These are phyloP conservation scores for Irpex lacteus DNA, from an alignment of 1,284 basidiomycete genomes.

Conservation along the genomic window DNA sequence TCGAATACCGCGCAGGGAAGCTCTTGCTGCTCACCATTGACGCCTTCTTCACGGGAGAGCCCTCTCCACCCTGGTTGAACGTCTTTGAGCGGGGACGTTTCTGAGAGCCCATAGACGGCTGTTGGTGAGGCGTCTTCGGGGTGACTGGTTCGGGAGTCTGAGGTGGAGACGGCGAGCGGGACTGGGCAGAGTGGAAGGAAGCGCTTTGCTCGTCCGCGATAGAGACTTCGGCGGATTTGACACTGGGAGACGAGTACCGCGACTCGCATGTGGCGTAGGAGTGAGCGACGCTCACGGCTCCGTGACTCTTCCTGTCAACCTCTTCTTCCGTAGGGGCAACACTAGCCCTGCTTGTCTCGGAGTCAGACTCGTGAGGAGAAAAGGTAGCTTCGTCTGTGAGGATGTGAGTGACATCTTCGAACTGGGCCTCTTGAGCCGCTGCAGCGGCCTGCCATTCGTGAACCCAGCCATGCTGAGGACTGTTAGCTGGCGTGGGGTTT, in stretches of 20 bases:
- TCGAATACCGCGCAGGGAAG: conserved; percentile 12
- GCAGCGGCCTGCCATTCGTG: conserved; percentile 1
- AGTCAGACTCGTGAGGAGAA: conserved; percentile 7
- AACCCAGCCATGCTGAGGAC: conserved; percentile 6
- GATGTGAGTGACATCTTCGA: conserved; percentile 28
- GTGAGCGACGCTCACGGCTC: conserved; percentile 25
- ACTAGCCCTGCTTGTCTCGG: background rate
- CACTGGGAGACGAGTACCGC: conserved; percentile 26
- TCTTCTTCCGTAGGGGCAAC: background rate
- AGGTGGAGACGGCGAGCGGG: conserved; percentile 19
- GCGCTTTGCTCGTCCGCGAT: conserved; percentile 3
- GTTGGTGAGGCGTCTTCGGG: conserved; percentile 15
- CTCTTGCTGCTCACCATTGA: conserved; percentile 14
- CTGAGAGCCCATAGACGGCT: conserved; percentile 5
- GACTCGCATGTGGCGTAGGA: conserved; percentile 32
- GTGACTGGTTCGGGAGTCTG: conserved; percentile 22
- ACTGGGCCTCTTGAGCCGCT: conserved; percentile 18
- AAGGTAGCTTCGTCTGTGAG: conserved; percentile 20
- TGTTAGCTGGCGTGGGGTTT: background rate
- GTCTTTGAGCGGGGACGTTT: conserved; percentile 17
- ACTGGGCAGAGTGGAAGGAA: conserved; percentile 10
- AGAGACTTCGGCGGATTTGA: background rate
- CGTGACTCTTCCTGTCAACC: conserved; percentile 21
- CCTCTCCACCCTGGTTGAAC: conserved; percentile 6
- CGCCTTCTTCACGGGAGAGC: background rate